Percentiles rank a stretch among this genome's conserved stretches.
Evolutionary conservation across 2,329 filamentous ascomycete genomes (phyloP).

Genomic region (Stromatinia cepivora): DNA sequence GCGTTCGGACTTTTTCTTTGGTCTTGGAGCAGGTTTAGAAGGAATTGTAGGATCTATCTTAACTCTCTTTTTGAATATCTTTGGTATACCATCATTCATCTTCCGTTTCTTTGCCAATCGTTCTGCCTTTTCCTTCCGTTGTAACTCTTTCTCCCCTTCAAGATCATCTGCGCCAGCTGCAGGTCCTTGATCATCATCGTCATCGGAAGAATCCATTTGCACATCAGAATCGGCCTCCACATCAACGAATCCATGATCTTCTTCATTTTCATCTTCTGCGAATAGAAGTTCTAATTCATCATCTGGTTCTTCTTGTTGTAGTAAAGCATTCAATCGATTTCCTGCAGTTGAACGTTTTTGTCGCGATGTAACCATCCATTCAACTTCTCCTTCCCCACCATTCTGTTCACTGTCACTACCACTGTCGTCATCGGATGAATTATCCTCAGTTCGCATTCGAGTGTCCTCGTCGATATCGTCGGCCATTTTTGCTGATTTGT

Average conservation of each 20-base stretch:
- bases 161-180: conserved; percentile 60
- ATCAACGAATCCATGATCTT: conserved; percentile 70
- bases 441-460: conserved; percentile 30
- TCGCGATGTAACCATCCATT: conserved; percentile 73
- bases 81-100: conserved; percentile 70
- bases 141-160: conserved; percentile 84
- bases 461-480: conserved; percentile 28
- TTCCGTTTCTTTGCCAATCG: conserved; percentile 76
- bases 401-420: conserved; percentile 25
- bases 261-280: conserved; percentile 60
- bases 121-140: conserved; percentile 71
- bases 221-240: conserved; percentile 70
- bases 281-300: conserved; percentile 70
- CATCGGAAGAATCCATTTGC: conserved; percentile 81
- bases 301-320: conserved; percentile 68
- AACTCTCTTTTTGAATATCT: conserved; percentile 72
- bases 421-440: conserved; percentile 27
- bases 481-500: conserved; percentile 22
- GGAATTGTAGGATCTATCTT: conserved; percentile 61
- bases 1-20: conserved; percentile 70
- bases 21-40: conserved; percentile 44
- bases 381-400: conserved; percentile 44
- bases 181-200: conserved; percentile 76
- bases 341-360: conserved; percentile 78
- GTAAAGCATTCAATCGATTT: conserved; percentile 76